phyloP scores from a whole-genome alignment of 2,329 filamentous ascomycete species.

The Nakataea oryzae region DNA sequence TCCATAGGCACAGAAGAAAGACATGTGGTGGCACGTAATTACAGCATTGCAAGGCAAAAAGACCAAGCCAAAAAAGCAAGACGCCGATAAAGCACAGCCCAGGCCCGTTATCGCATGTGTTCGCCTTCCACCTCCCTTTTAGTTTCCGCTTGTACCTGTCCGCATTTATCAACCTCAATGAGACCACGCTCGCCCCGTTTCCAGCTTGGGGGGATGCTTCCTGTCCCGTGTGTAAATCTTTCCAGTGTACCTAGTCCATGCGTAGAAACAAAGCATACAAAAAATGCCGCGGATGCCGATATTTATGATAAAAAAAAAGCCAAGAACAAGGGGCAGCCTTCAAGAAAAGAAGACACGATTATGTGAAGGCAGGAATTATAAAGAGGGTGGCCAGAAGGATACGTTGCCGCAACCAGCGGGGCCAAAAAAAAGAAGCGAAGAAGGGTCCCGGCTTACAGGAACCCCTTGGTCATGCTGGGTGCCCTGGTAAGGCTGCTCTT shows the following conservation, averaged over 20 bases:
- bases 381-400: too few species aligned
- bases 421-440: background rate
- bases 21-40: background rate
- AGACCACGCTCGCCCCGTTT: background rate
- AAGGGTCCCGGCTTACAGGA: too few species aligned
- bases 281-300: background rate
- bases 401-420: too few species aligned
- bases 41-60: background rate
- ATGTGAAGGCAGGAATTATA: too few species aligned
- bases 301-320: background rate
- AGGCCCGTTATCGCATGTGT: background rate
- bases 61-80: background rate
- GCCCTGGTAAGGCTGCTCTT: conserved; percentile 55
- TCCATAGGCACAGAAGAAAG: background rate
- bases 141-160: background rate
- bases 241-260: background rate
- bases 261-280: background rate
- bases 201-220: too few species aligned
- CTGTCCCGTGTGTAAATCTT: background rate
- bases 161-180: background rate
- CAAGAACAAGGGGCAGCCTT: background rate
- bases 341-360: background rate
- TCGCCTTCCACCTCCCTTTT: background rate
- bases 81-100: background rate
- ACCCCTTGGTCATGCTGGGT: conserved; percentile 69